Evolutionary conservation across 306 rosid genomes (phyloP).

Genomic region (Vicia sativa): DNA sequence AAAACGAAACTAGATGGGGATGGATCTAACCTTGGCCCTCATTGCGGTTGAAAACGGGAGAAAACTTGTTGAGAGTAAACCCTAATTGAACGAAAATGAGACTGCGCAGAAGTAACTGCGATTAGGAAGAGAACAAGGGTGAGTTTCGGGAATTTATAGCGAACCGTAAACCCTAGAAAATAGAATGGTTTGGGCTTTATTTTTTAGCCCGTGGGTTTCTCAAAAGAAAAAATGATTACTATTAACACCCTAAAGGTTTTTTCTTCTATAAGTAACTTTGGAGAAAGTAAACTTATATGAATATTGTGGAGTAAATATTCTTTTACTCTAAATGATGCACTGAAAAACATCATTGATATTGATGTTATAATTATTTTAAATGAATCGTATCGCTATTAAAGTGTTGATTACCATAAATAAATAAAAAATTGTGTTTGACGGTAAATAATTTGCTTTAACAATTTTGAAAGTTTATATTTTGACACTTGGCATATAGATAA

Average conservation of each 20-base stretch:
- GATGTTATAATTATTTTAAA: too few species aligned
- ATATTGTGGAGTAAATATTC: too few species aligned
- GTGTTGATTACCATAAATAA: too few species aligned
- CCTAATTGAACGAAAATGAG: not conserved
- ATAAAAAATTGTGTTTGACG: too few species aligned
- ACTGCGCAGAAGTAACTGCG: constrained; percentile 22
- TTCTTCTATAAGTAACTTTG: not conserved
- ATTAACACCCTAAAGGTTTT: not conserved
- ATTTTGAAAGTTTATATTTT: too few species aligned
- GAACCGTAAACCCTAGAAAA: constrained; percentile 42
- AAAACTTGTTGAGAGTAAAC: constrained; percentile 17
- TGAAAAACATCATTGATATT: too few species aligned
- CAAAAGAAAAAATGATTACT: not conserved
- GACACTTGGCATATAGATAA: too few species aligned
- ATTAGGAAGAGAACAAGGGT: accelerated
- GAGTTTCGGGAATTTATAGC: constrained; percentile 35
- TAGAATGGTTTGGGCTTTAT: constrained; percentile 9
- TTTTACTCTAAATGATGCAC: too few species aligned
- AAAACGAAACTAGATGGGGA: not conserved
- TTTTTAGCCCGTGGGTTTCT: not conserved
- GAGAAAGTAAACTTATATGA: too few species aligned
- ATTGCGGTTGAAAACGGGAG: constrained; percentile 38
- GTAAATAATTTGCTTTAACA: too few species aligned
- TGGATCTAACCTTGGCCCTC: constrained; percentile 70
- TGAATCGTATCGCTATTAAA: too few species aligned